phyloP scores from a whole-genome alignment of 2,329 filamentous ascomycete species.

The Raffaelea arxii region DNA sequence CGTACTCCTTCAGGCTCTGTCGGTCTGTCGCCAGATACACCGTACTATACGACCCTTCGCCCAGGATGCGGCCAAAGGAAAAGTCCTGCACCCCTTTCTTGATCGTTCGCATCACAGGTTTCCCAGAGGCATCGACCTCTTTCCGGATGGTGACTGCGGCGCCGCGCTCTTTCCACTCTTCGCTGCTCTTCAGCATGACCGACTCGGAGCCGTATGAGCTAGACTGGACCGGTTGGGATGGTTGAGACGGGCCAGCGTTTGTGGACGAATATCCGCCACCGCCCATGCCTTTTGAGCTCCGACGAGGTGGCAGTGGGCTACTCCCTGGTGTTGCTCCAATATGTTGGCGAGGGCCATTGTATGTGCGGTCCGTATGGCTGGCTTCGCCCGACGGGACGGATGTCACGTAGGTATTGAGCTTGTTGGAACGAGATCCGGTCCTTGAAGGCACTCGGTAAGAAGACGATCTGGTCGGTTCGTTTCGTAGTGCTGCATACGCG shows the following conservation, averaged over 20 bases:
- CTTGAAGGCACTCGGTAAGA: conserved; percentile 40
- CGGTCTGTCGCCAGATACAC: conserved; percentile 88
- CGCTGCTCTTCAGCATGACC: conserved; percentile 50
- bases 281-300: conserved; percentile 65
- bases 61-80: conserved; percentile 79
- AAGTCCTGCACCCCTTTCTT: conserved; percentile 99
- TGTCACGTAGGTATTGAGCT: conserved; percentile 40
- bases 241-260: conserved; percentile 14
- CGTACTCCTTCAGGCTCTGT: conserved; percentile 90
- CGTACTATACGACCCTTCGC: conserved; percentile 96
- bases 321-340: conserved; percentile 39
- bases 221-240: conserved; percentile 19
- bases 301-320: conserved; percentile 61
- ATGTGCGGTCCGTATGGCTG: conserved; percentile 29
- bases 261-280: conserved; percentile 39
- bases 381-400: conserved; percentile 56
- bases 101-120: conserved; percentile 69
- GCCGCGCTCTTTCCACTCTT: conserved; percentile 93
- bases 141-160: conserved; percentile 76
- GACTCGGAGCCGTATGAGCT: conserved; percentile 28
- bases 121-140: conserved; percentile 78
- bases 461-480: conserved; percentile 49
- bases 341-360: conserved; percentile 33
- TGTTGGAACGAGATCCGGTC: conserved; percentile 53
- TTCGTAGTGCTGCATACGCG: conserved; percentile 30